Conservation (phyloP, 1,139 yeast genomes). For the Zhuliangozyma parablackwelliae region DNA sequence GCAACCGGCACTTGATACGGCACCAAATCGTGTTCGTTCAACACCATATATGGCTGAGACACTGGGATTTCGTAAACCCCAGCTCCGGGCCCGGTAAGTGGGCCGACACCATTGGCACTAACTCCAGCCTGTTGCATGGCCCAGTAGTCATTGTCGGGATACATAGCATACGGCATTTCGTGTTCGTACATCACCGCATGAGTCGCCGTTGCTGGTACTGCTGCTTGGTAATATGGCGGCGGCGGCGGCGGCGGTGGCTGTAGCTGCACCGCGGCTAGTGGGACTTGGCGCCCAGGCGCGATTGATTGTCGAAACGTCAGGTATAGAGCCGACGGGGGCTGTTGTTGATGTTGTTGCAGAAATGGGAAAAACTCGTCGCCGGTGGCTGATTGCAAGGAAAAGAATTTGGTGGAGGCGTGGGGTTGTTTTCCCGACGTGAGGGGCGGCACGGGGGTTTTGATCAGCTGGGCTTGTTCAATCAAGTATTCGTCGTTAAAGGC, state of each 20-base stretch:
- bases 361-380: slow-evolving; percentile 18
- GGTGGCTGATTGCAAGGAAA: slow-evolving; percentile 10
- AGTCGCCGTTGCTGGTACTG: too few species aligned
- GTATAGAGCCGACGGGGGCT: slow-evolving; percentile 17
- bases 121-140: not conserved
- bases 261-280: too few species aligned
- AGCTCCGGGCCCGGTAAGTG: not conserved
- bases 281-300: too few species aligned
- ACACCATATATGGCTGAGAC: slow-evolving; percentile 5
- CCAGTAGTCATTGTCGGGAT: slow-evolving; percentile 20
- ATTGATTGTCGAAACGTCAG: slow-evolving; percentile 7
- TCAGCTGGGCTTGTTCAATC: slow-evolving; percentile 47
- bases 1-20: slow-evolving; percentile 3
- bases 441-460: slow-evolving; percentile 22
- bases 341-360: slow-evolving; percentile 5
- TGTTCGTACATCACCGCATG: not conserved
- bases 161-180: slow-evolving; percentile 7
- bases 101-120: too few species aligned
- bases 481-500: slow-evolving; percentile 40
- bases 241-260: slow-evolving; percentile 2
- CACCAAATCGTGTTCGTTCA: slow-evolving; percentile 7
- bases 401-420: slow-evolving; percentile 14
- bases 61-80: slow-evolving; percentile 6
- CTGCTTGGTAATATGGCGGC: slow-evolving; percentile 3
- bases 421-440: slow-evolving; percentile 11